A percentile compares a stretch with the other conserved stretches of the same genome.
Evolutionary conservation across 2,329 filamentous ascomycete genomes (phyloP).

Genomic region (Trichoderma harzianum): DNA sequence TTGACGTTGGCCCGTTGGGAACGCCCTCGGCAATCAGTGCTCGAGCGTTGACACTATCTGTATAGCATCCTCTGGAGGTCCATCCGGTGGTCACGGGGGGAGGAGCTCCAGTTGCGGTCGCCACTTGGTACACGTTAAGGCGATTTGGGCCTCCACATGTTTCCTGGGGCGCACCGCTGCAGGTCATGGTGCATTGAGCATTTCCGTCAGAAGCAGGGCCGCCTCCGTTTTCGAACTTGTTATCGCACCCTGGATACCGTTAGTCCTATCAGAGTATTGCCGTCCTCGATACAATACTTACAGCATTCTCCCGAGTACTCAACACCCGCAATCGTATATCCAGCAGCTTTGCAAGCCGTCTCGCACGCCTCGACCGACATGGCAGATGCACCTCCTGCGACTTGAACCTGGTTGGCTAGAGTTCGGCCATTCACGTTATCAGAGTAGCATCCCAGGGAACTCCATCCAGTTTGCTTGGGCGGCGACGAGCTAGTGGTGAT

Average conservation of each 20-base stretch:
- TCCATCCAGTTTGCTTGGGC: neutral
- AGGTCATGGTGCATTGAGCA: constrained; percentile 9
- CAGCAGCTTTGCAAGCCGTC: neutral
- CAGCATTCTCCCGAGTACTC: constrained; percentile 3
- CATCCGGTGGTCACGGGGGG: neutral
- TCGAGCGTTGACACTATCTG: neutral
- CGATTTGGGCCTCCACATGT: constrained; percentile 1
- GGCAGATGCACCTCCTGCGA: neutral
- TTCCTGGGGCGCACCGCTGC: neutral
- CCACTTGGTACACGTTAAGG: neutral
- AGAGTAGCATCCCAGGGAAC: neutral
- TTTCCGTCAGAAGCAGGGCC: constrained; percentile 2
- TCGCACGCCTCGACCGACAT: constrained; percentile 1
- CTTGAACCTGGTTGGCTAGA: constrained; percentile 2
- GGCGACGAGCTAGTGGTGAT: neutral
- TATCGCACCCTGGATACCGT: neutral
- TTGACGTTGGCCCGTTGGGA: neutral
- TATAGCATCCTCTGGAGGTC: neutral
- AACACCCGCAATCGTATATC: neutral
- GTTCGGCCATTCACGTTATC: neutral
- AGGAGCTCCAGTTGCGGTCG: neutral
- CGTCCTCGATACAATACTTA: neutral
- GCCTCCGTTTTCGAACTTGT: neutral
- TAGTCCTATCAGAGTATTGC: neutral
- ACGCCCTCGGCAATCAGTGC: neutral